Percentiles rank a stretch among this genome's conserved stretches.
phyloP scores from a whole-genome alignment of 116 monocot genomes.

The Posidonia oceanica region DNA sequence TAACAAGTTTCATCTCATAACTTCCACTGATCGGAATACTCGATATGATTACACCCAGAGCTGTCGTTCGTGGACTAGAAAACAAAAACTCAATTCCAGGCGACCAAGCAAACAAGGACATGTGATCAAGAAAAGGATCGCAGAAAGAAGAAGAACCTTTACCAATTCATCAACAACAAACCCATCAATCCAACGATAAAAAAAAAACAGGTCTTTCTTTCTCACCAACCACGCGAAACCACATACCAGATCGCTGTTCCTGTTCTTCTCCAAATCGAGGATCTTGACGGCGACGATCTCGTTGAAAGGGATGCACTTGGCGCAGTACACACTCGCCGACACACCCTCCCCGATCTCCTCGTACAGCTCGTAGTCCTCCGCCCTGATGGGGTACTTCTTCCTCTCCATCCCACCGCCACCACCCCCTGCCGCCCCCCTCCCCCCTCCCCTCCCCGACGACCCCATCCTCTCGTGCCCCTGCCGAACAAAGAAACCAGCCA shows the following conservation, averaged over 20 bases:
- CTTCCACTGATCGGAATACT: too few species aligned
- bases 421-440: background rate
- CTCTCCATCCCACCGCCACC: conserved; percentile 20
- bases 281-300: conserved; percentile 84
- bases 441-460: background rate
- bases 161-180: too few species aligned
- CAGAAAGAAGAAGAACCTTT: too few species aligned
- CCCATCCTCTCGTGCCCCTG: background rate
- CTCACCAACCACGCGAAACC: too few species aligned
- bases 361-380: conserved; percentile 51
- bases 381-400: conserved; percentile 60
- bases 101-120: too few species aligned
- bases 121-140: too few species aligned
- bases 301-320: conserved; percentile 43
- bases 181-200: too few species aligned
- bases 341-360: conserved; percentile 67
- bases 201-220: too few species aligned
- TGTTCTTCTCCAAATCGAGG: conserved; percentile 56
- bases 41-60: too few species aligned
- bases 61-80: too few species aligned
- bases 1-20: too few species aligned
- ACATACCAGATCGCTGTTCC: conserved; percentile 60
- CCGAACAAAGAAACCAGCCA: background rate
- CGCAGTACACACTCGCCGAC: conserved; percentile 57
- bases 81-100: too few species aligned